These are phyloP conservation scores for Hypomontagnella submonticulosa DNA, from an alignment of 495 filamentous ascomycete species.

Conservation along the genomic window DNA sequence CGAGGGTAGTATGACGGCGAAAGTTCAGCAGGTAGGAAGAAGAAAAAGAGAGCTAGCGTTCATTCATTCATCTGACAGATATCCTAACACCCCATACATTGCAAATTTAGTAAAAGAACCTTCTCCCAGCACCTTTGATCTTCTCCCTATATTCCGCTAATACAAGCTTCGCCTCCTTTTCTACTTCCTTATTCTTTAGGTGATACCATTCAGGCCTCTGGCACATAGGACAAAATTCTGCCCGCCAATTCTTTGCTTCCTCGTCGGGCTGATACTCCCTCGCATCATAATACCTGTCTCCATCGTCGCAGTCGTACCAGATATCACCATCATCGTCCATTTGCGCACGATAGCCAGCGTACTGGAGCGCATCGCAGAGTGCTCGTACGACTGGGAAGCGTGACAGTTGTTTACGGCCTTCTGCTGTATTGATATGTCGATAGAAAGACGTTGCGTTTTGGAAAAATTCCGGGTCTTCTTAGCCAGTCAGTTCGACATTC, in stretches of 20 bases:
- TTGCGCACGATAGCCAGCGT: slow-evolving; percentile 27
- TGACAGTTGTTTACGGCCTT: slow-evolving; percentile 16
- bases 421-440: background rate
- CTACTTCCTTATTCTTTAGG: too few relatives aligned
- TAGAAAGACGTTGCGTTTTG: background rate
- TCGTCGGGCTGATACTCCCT: slow-evolving; percentile 13
- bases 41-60: too few relatives aligned
- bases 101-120: too few relatives aligned
- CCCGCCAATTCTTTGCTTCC: background rate
- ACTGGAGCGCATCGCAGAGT: slow-evolving; percentile 25
- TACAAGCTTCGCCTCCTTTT: too few relatives aligned
- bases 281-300: slow-evolving; percentile 24
- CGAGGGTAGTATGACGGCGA: too few relatives aligned
- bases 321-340: slow-evolving; percentile 28
- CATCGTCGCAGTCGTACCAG: slow-evolving; percentile 27
- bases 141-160: too few relatives aligned
- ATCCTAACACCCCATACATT: too few relatives aligned
- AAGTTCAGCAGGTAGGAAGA: too few relatives aligned
- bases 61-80: too few relatives aligned
- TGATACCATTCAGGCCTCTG: slow-evolving; percentile 13
- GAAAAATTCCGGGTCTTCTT: background rate
- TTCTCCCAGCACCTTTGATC: too few relatives aligned
- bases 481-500: background rate
- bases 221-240: slow-evolving; percentile 12
- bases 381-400: slow-evolving; percentile 8